Conservation (phyloP, 2,329 filamentous ascomycete species). For the Mariannaea elegans region DNA sequence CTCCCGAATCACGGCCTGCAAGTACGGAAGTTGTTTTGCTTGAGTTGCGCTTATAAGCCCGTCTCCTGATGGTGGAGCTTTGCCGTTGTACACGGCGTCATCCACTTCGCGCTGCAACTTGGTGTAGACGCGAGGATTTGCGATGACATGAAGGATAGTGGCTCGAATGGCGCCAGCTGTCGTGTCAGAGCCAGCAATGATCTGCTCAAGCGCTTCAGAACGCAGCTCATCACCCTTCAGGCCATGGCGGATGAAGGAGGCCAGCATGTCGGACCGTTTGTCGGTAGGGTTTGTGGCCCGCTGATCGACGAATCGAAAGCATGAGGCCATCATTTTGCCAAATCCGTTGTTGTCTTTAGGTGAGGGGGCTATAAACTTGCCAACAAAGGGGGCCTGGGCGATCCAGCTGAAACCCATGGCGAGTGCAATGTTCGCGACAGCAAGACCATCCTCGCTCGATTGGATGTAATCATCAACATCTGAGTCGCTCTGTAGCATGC, state of each 20-base stretch:
- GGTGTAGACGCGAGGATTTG: conserved; percentile 55
- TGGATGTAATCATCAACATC: conserved; percentile 54
- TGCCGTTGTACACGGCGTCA: conserved; percentile 51
- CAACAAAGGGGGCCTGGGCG: conserved; percentile 40
- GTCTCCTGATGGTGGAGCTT: not conserved
- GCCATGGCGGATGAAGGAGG: conserved; percentile 52
- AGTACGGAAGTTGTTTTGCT: conserved; percentile 53
- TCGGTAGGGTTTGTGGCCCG: conserved; percentile 35
- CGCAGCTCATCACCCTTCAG: conserved; percentile 45
- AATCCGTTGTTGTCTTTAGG: conserved; percentile 43
- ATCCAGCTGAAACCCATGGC: conserved; percentile 42
- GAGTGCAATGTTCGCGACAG: conserved; percentile 36
- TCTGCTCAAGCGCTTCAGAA: conserved; percentile 45
- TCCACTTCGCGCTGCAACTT: conserved; percentile 61
- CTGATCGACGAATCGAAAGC: conserved; percentile 41
- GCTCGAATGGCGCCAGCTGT: conserved; percentile 51
- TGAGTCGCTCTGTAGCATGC: conserved; percentile 54
- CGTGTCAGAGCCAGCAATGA: conserved; percentile 51
- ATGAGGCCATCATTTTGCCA: conserved; percentile 46
- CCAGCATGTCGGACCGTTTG: conserved; percentile 50
- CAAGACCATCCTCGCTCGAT: conserved; percentile 46
- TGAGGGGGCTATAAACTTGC: conserved; percentile 39
- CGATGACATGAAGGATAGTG: conserved; percentile 61
- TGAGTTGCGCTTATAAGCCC: conserved; percentile 44
- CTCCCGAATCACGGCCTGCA: conserved; percentile 61